Evolutionary conservation across 2,329 filamentous ascomycete species (phyloP), one percentile per base, ranked within the genome.

Genomic region (Ascochyta rabiei): DNA sequence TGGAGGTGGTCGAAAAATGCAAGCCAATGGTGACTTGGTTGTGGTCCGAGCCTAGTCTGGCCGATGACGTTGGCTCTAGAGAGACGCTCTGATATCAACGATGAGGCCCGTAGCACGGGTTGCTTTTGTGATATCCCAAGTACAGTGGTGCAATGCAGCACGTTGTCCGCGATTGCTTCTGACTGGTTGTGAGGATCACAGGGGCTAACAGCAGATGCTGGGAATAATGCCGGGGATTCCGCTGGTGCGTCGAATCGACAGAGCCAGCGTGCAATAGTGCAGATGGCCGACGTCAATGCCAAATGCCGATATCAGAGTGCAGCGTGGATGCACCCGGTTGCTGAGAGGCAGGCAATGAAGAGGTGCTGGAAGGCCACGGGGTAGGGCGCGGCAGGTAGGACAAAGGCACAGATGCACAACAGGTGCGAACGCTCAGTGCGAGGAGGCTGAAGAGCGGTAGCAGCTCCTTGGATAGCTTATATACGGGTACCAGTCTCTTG

Each of bases 141-240:
- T 34, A 52, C 15, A 41, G 47, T 49, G 55, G 46, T 53, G 60
- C 57, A 19, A 43, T 43, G 48, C 42, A 56, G 48, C 64, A 67
- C 64, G 64, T 66, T 64, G 41, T 39, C 37, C 13, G 54, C n/a
- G 19, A 44, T 33, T 35, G 48, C 51, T 40, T 56, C 28, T 63
- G 51, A 68, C 56, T 67, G 62, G 62, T 53, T 56, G 60, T 38
- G 31, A 35, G 46, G 33, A 54, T 48, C 50, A 26, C 30, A 24
- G 47, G 38, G 49, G 31, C 48, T 37, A 41, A 56, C 53, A 54
- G 52, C 51, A 44, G 46, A 59, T 46, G 48, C 47, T 66, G 57
- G 48, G 19, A 56, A 59, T 57, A 61, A n/a, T 54, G 38, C 63
- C 64, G 63, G 35, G 34, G 13, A 30, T 44, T 54, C 59, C 60